Base-by-base conservation (phyloP, 257 asterid species). In the Voacanga thouarsii region DNA sequence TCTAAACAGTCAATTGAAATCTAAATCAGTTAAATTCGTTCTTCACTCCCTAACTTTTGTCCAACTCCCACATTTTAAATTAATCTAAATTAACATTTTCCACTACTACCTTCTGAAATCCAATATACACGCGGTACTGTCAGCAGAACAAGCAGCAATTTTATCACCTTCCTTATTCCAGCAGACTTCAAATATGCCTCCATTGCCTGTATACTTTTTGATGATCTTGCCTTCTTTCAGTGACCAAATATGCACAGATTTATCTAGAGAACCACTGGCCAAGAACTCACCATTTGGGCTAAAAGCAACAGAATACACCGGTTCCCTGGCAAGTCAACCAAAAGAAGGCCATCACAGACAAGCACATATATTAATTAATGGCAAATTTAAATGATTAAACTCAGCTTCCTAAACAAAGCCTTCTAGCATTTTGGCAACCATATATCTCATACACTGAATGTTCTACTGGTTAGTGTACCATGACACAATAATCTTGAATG, bases 211-310 rank as follows among this genome's bases (percentile, higher is more conserved):
- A 43, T 72, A 85, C 23, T 51, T 74, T 56, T 75, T 82, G 75
- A 85, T 65, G 10, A 84, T 76, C 60, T 73, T 80, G 50, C 79
- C 74, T 50, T 84, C 85, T 49, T 81, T 80, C 81, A 74, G 44
- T n/a, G 86, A 82, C 84, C 84, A 85, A 68, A 82, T 44, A 39
- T 70, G 82, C 24, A 85, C 39, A 3, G 71, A 69, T 71, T 77
- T 80, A 78, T 82, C 88, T 10, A 77, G 80, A 43, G 86, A 85
- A 21, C 86, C 88, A 70, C 82, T 85, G 33, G 88, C 88, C 72
- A 84, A 67, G 59, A 64, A 84, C 78, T 76, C 69, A 0, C 88
- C 88, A 53, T 81, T 82, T 67, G 86, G 86, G 80, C 88, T 80
- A 77, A 85, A 85, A 19, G 83, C 84, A 33, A 85, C 63, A 44